Evolutionary conservation across 495 filamentous ascomycete genomes (phyloP).

Genomic region (Viridothelium virens): DNA sequence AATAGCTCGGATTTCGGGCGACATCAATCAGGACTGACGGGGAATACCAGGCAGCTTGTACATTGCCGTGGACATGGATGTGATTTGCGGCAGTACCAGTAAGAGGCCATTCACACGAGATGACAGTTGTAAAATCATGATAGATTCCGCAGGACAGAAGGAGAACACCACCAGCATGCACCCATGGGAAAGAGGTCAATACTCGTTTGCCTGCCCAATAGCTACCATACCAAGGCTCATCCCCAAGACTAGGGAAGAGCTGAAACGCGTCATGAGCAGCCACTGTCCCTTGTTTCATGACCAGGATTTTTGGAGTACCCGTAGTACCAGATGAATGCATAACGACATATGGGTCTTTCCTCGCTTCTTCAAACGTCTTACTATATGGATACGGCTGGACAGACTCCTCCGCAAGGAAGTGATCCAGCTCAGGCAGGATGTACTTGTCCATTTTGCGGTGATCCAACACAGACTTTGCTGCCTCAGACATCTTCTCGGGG

Average conservation of each 20-base stretch:
- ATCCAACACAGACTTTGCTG: not conserved
- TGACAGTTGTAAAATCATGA: conserved; percentile 1
- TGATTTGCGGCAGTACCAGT: not conserved
- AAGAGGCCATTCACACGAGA: conserved; percentile 1
- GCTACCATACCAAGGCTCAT: not conserved
- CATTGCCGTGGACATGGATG: not conserved
- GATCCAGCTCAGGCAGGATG: not conserved
- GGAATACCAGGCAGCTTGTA: conserved; percentile 7
- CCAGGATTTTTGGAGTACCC: conserved; percentile 24
- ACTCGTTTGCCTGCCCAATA: not conserved
- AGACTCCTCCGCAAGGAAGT: not conserved
- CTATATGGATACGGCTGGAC: conserved; percentile 25
- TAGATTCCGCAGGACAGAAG: not conserved
- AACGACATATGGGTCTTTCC: conserved; percentile 27
- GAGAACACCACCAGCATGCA: conserved; percentile 4
- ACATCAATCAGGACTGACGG: conserved; percentile 1
- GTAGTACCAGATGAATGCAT: conserved; percentile 32
- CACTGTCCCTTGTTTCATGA: conserved; percentile 3
- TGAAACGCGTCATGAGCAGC: conserved; percentile 4
- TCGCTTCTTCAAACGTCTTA: conserved; percentile 28
- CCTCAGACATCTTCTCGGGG: conserved; percentile 1
- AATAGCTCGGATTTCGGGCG: not conserved
- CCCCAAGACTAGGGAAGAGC: not conserved
- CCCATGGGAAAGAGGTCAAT: not conserved
- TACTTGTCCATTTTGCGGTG: conserved; percentile 6